Conservation (phyloP, 345 rosid species). For the Noccaea bulbosa region DNA sequence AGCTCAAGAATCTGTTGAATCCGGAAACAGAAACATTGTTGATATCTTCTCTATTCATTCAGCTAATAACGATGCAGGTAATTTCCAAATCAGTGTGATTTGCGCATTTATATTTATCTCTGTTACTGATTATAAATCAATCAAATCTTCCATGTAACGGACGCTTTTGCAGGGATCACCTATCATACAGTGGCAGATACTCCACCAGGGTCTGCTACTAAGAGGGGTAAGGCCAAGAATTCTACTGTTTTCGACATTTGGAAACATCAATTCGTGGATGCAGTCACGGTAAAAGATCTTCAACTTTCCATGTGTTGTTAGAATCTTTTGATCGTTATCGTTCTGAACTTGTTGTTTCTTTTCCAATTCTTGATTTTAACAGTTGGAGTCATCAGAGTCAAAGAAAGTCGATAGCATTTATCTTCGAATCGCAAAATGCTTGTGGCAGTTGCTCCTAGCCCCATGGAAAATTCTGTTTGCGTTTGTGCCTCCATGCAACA, state of each 20-base stretch:
- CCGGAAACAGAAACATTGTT: conserved; percentile 56
- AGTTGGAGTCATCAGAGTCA: conserved; percentile 67
- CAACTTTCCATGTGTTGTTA: conserved; percentile 15
- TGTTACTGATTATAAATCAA: not conserved
- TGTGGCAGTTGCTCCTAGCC: conserved; percentile 65
- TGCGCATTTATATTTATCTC: not conserved
- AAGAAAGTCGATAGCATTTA: conserved; percentile 56
- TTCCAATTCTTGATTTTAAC: conserved; percentile 42
- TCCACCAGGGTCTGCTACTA: conserved; percentile 49
- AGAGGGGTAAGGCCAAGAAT: conserved; percentile 41
- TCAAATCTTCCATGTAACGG: conserved; percentile 25
- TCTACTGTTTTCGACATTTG: conserved; percentile 53
- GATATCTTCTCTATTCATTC: conserved; percentile 91
- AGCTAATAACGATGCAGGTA: conserved; percentile 50
- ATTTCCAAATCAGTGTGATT: not conserved
- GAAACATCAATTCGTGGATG: conserved; percentile 83
- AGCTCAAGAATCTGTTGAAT: conserved; percentile 48
- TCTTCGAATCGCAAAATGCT: conserved; percentile 50
- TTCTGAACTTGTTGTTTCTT: conserved; percentile 19
- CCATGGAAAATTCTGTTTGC: conserved; percentile 91
- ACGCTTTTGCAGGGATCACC: conserved; percentile 45
- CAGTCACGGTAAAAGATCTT: conserved; percentile 52
- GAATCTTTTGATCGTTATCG: conserved; percentile 21
- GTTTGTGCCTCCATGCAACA: conserved; percentile 83
- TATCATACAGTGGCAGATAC: conserved; percentile 58